Base-by-base conservation (phyloP, 1,139 yeast species). In the Blastobotrys buckinghamii region DNA sequence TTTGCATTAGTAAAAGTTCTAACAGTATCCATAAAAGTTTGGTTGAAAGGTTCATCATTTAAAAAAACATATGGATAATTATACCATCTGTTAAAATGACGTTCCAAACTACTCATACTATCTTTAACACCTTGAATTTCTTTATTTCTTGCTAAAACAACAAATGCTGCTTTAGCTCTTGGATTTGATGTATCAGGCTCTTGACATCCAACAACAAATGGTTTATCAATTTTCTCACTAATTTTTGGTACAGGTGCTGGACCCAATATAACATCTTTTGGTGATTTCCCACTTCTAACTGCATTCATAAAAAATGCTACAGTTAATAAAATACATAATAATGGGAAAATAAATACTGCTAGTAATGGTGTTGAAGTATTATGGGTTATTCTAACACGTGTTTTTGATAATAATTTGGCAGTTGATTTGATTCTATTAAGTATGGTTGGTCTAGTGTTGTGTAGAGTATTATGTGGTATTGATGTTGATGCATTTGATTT, bases 31-130 rank as follows among this genome's bases (percentile, higher is more conserved):
- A 73, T 84, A 67, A 85, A 86, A 39, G 65, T 65, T 0, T 77
- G 75, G 1, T 78, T 69, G 61, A 87, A 86, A 6, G 80, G 81
- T 52, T 70, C 73, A 61, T 88, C 95, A 61, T 86, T 87, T 40
- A 88, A 61, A 59, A 88, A 85, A 1, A 87, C 85, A 72, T 87
- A 87, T 0, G 95, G 95, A 62, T 88, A 88, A 49, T 76, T 73
- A 65, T 81, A 87, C 62, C 84, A 81, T 24, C 67, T 57, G 62
- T 88, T 88, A 69, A 88, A 87, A 6, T 72, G 74, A 27, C 65
- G 61, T 59, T 87, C 95, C 38, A 86, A 75, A 53, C 74, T 75
- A 43, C 62, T 61, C 54, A 87, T 78, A 4, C 94, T 76, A 24
- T 60, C 58, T 0, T 76, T 62, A 17, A 86, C 73, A 1, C 67